A percentile compares a stretch with the other conserved stretches of the same genome.
phyloP scores from a whole-genome alignment of 345 rosid genomes.

The Bruguiera sexangula region DNA sequence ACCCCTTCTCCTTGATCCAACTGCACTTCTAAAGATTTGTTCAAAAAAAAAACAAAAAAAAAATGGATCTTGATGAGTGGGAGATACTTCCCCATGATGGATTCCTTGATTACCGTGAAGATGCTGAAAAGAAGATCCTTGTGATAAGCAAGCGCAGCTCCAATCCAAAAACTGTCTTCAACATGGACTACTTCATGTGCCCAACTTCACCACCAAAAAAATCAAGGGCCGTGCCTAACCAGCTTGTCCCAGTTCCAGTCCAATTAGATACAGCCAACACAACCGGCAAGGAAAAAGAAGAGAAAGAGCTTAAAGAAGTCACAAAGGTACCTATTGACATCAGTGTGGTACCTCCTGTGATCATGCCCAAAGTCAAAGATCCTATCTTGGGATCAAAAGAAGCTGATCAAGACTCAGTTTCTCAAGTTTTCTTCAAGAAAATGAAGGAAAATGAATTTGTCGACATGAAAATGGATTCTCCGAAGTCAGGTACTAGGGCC shows the following conservation, averaged over 20 bases:
- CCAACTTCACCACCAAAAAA: slow-evolving; percentile 42
- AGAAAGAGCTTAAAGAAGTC: slow-evolving; percentile 10
- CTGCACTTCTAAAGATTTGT: not conserved
- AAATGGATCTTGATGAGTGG: slow-evolving; percentile 95
- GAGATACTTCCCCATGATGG: slow-evolving; percentile 60
- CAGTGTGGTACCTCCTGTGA: slow-evolving; percentile 18
- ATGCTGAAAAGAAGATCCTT: slow-evolving; percentile 27
- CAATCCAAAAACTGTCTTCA: slow-evolving; percentile 32
- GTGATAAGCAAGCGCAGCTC: slow-evolving; percentile 27
- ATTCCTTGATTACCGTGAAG: slow-evolving; percentile 42
- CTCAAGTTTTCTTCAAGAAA: slow-evolving; percentile 87
- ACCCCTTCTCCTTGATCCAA: slow-evolving; percentile 4
- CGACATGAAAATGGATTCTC: slow-evolving; percentile 94
- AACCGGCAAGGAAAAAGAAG: slow-evolving; percentile 21
- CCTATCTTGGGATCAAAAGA: slow-evolving; percentile 22
- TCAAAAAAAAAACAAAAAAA: slow-evolving; percentile 3
- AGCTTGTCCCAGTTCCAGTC: slow-evolving; percentile 58
- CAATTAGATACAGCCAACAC: slow-evolving; percentile 45
- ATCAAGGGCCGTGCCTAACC: slow-evolving; percentile 34
- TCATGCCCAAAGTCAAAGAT: slow-evolving; percentile 33
- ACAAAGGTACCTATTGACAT: slow-evolving; percentile 23
- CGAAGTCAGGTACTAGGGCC: slow-evolving; percentile 41
- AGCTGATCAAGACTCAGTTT: slow-evolving; percentile 56
- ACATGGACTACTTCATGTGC: slow-evolving; percentile 66
- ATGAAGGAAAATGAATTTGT: slow-evolving; percentile 75